Evolutionary conservation across 768 basidiomycete genomes (phyloP), one percentile per base, ranked within the genome.

Genomic region (Suillus sp.): DNA sequence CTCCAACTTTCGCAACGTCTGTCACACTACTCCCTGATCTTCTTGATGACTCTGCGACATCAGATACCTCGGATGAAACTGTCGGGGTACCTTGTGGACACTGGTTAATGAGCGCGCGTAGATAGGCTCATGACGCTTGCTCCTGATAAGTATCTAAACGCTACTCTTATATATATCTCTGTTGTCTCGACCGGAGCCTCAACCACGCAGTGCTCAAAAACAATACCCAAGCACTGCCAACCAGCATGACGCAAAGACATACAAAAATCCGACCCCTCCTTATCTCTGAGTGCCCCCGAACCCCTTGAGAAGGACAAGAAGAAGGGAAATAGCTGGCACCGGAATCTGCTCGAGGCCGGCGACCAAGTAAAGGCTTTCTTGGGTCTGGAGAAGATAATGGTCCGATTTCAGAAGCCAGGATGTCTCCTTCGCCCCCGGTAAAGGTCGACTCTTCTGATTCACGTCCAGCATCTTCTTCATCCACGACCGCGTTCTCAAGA

Each of bases 141-240:
- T n/a, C 11, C 22, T 51, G 22, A 27, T 47, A 63, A 25, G 14
- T 62, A 18, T 43, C 32, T 61, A 60, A 48, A 25, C 35, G 37
- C 34, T 62, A 56, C 25, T 53, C 1, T 27, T 30, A 58, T 35
- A 37, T 20, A 3, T 63, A 66, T 51, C 77, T 74, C 42, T 78
- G 74, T 59, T 77, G 74, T 66, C 74, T 80, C 53, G 78, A 80
- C 38, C 86, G 80, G 62, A 90, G 73, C 66, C 82, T 83, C 60
- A 81, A 70, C 81, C 81, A 87, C 0, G 87, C 89, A 20, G 86
- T 88, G 11, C 69, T 78, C 68, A 91, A 75, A 73, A 91, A 91
- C 64, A 90, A 71, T 40, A 82, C 68, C 90, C 89, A 92, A 6
- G 87, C 84, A 54, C 70, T 72, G 18, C 82, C 67, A 11, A 90